phyloP scores from a whole-genome alignment of 2,329 filamentous ascomycete species.

The Venturiaceae sp. region DNA sequence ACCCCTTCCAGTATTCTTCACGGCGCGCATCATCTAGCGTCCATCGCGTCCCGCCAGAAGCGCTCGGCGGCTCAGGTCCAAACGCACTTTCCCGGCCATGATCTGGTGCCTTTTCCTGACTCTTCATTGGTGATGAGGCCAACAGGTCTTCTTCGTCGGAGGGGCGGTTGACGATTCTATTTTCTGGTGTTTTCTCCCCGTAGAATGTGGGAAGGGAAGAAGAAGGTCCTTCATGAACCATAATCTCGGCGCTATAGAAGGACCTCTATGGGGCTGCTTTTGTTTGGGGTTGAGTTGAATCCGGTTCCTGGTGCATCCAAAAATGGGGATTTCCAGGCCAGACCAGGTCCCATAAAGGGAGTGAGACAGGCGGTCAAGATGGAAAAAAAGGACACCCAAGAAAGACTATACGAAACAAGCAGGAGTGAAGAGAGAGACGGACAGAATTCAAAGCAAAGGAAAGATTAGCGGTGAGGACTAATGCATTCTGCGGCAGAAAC shows the following conservation, averaged over 20 bases:
- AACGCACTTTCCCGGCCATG: neutral
- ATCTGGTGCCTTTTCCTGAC: neutral
- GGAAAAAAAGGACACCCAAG: neutral
- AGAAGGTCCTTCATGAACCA: constrained; percentile 7
- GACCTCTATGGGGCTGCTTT: neutral
- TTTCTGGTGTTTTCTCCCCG: constrained; percentile 9
- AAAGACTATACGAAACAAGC: neutral
- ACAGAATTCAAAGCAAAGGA: neutral
- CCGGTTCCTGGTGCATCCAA: no score
- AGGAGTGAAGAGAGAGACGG: neutral
- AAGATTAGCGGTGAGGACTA: no score
- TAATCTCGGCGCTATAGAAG: constrained; percentile 1
- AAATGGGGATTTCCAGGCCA: no score
- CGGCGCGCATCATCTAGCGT: neutral
- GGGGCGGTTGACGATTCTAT: constrained; percentile 9
- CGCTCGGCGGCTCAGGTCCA: neutral
- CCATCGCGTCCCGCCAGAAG: neutral
- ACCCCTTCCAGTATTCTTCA: constrained; percentile 7
- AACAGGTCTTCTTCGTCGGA: constrained; percentile 4
- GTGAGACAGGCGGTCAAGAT: no score
- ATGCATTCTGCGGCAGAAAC: neutral
- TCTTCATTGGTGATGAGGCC: neutral
- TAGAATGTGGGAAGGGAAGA: constrained; percentile 1
- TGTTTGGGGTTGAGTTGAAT: neutral
- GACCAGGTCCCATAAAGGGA: no score